These are phyloP conservation scores for Pseudocohnilembus persalinus DNA, from an alignment of 169 alveolate genomes.

Conservation along the genomic window DNA sequence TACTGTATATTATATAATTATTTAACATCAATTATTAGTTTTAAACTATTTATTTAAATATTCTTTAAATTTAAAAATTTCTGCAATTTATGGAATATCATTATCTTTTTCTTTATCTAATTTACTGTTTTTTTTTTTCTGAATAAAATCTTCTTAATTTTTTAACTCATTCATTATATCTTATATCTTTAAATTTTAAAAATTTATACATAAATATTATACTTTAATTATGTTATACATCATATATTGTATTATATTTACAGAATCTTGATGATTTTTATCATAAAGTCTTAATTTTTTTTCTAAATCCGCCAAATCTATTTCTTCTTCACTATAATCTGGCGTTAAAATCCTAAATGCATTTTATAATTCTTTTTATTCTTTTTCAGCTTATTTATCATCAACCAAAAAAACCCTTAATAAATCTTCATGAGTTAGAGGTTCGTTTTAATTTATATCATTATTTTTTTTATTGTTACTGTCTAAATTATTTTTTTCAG, in stretches of 20 bases:
- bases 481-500: slow-evolving; percentile 1
- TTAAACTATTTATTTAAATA: no score
- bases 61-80: no score
- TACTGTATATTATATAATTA: no score
- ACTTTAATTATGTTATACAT: no score
- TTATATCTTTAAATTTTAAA: background rate
- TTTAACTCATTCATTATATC: background rate
- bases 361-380: background rate
- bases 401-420: background rate
- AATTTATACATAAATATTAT: no score
- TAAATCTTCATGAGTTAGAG: background rate
- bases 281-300: no score
- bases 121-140: background rate
- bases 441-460: background rate
- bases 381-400: background rate
- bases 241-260: no score
- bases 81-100: no score
- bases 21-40: no score
- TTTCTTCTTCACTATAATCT: background rate
- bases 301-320: background rate
- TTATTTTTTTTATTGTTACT: background rate
- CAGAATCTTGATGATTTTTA: background rate
- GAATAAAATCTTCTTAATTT: background rate
- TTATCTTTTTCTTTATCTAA: background rate
- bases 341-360: background rate